phyloP scores from a whole-genome alignment of 768 basidiomycete genomes.

The Chalciporus pseudorubinellus region DNA sequence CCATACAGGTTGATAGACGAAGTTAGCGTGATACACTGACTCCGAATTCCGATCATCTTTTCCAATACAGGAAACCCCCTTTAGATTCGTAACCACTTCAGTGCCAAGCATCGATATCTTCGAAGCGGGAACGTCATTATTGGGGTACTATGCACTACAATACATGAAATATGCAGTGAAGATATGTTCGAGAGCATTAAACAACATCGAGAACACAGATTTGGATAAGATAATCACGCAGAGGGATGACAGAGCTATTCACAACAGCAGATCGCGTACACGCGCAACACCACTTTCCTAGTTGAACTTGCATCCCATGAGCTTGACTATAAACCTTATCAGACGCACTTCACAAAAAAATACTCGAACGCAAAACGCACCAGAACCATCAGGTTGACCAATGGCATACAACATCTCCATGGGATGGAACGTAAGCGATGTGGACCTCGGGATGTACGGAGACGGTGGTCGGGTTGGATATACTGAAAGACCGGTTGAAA shows the following conservation, averaged over 20 bases:
- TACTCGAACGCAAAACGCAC: conserved; percentile 30
- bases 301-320: conserved; percentile 56
- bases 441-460: conserved; percentile 57
- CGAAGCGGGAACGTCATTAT: conserved; percentile 2
- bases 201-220: conserved; percentile 12
- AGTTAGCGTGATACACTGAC: background rate
- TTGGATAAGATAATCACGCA: conserved; percentile 12
- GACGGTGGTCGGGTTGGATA: conserved; percentile 59
- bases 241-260: background rate
- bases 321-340: conserved; percentile 41
- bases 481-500: conserved; percentile 54
- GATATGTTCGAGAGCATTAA: conserved; percentile 5
- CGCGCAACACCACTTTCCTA: conserved; percentile 4
- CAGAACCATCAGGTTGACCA: conserved; percentile 68
- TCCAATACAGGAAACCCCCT: too few species aligned
- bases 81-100: too few species aligned
- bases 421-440: conserved; percentile 78
- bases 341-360: background rate
- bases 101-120: too few species aligned
- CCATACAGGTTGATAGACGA: background rate
- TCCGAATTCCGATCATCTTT: too few species aligned
- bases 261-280: background rate
- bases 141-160: conserved; percentile 2
- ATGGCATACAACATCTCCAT: conserved; percentile 80
- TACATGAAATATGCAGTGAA: conserved; percentile 20